These are phyloP conservation scores for Sporothrix dimorphospora DNA, from an alignment of 2,329 filamentous ascomycete genomes.

Conservation along the genomic window DNA sequence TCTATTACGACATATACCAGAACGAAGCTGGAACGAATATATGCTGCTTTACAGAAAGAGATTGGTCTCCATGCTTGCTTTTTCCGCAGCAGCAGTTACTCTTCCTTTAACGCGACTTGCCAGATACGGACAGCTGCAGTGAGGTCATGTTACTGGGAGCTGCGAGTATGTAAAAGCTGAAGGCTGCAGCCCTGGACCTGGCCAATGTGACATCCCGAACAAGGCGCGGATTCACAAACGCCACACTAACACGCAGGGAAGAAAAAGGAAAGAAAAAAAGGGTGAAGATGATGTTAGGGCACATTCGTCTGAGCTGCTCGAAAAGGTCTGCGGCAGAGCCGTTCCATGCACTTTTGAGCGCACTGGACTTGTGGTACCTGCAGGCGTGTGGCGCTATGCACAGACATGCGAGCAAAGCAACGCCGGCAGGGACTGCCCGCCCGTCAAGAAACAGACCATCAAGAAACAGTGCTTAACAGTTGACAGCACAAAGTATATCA, in stretches of 20 bases:
- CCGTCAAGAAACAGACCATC: not conserved
- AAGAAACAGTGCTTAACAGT: too few species aligned
- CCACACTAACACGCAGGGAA: slow-evolving; percentile 11
- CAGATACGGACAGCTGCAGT: not conserved
- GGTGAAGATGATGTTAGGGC: not conserved
- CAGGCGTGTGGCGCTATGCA: slow-evolving; percentile 6
- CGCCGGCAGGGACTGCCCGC: not conserved
- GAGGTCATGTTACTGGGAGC: not conserved
- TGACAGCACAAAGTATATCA: too few species aligned
- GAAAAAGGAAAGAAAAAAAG: not conserved
- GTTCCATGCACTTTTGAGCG: not conserved
- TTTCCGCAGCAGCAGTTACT: not conserved
- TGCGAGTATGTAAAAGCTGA: too few species aligned
- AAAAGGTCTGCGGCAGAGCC: not conserved
- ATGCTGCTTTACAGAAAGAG: not conserved
- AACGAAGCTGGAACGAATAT: not conserved
- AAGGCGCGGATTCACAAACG: not conserved
- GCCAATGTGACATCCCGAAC: slow-evolving; percentile 15
- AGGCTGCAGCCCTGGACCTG: not conserved
- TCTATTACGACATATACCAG: slow-evolving; percentile 2
- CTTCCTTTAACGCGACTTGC: not conserved
- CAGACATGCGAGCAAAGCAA: not conserved
- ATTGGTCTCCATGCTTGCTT: not conserved
- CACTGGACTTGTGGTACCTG: not conserved
- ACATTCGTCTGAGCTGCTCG: not conserved